Base-by-base conservation (phyloP, 2,329 filamentous ascomycete genomes). In the Aspergillus latus region DNA sequence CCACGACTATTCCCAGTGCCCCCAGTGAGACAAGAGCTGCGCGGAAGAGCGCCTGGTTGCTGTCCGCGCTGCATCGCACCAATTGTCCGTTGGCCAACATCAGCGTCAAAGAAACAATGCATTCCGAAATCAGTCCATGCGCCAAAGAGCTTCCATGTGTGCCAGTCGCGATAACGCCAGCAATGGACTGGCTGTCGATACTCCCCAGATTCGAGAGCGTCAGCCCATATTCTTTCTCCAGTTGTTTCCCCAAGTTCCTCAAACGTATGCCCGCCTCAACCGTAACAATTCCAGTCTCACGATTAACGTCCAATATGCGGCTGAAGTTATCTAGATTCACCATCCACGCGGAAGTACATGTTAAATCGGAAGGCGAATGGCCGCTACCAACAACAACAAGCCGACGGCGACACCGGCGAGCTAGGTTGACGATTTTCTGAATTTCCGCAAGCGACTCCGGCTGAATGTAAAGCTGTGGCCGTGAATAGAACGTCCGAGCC, bases 131-230 rank as follows among this genome's bases (percentile, higher is more conserved):
- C 60, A 97, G 80, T 1, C 93, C 93, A 74, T 97, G 92, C 34
- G 77, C 80, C 57, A 95, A 78, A 54, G 89, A 94, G 67, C 90
- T 95, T 43, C 94, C 94, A 72, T 99, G 94, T 0, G 94, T 97
- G 13, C 89, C 92, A 0, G 94, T 99, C 16, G 89, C 87, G 59
- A 97, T 95, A 11, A 92, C 92, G 29, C 94, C 94, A 1, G 90
- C 92, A 60, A 97, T 87, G 57, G 89, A 94, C 79, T 99, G 94
- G 66, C 91, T 85, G 72, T 97, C 92, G 74, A 99, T 99, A 72
- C 91, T 96, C 36, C 94, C 94, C 46, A 97, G 79, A 71, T 95
- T 97, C 29, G 90, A 89, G 83, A 99, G 88, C 2, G 92, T 91
- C 61, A 96, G 81, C 0, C 90, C 91, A 65, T 87, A 76, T 13